Percentiles rank a stretch among this genome's conserved stretches.
These are phyloP conservation scores for Nadsonia commutata DNA, from an alignment of 1,139 yeast species.

Conservation along the genomic window DNA sequence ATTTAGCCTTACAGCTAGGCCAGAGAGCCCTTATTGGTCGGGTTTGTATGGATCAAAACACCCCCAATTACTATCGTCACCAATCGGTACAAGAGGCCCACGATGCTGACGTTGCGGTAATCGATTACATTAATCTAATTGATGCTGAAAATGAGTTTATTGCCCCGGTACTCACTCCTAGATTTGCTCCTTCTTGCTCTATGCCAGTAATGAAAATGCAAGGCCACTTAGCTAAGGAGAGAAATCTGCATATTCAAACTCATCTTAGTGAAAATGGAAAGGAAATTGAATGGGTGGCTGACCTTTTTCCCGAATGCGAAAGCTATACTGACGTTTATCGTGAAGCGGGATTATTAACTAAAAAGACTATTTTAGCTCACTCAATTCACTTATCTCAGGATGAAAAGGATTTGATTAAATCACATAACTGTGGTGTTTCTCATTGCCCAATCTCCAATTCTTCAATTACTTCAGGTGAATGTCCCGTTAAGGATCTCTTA, in stretches of 20 bases:
- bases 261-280: slow-evolving; percentile 69
- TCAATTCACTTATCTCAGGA: slow-evolving; percentile 59
- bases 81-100: slow-evolving; percentile 40
- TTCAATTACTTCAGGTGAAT: slow-evolving; percentile 81
- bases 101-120: slow-evolving; percentile 40
- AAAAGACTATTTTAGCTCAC: slow-evolving; percentile 74
- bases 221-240: slow-evolving; percentile 39
- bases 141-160: slow-evolving; percentile 40
- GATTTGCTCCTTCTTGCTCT: slow-evolving; percentile 88
- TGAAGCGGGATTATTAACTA: slow-evolving; percentile 40
- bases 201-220: slow-evolving; percentile 44
- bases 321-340: slow-evolving; percentile 71
- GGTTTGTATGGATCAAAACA: slow-evolving; percentile 75
- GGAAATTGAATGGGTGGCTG: slow-evolving; percentile 65
- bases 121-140: slow-evolving; percentile 36
- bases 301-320: slow-evolving; percentile 55
- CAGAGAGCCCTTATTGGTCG: slow-evolving; percentile 88
- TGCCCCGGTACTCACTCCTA: slow-evolving; percentile 72
- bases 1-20: slow-evolving; percentile 47
- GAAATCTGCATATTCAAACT: slow-evolving; percentile 64
- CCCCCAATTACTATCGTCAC: slow-evolving; percentile 58
- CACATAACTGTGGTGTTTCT: slow-evolving; percentile 53
- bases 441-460: slow-evolving; percentile 94
- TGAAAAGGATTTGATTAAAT: slow-evolving; percentile 45
- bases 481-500: slow-evolving; percentile 61